Evolutionary conservation across 1,139 yeast species (phyloP), one percentile per base, ranked within the genome.

Genomic region (Nematodospora anomalae): DNA sequence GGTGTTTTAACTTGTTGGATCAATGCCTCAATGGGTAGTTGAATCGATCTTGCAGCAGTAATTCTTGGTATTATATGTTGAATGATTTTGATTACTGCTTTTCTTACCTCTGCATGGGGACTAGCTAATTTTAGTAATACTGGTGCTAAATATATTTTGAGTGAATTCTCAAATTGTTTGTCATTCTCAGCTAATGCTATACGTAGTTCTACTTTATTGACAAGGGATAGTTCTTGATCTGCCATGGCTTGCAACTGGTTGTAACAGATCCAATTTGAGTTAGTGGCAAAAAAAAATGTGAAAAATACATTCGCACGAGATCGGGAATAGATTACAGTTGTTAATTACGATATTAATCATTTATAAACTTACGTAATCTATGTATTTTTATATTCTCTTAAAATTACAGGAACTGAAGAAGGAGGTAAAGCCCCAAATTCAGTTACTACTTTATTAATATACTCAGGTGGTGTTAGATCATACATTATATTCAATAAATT

Each of bases 371-470:
- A 61, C 42, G 71, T 64, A 50, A 71, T 74, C 56, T 64, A 61
- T 42, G 71, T 65, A 50, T 71, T 74, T 62, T 87, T 87, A 62
- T 92, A 92, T 60, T 92, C 98, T 62, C 97, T 79, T 52, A 92
- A 71, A 44, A 92, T 88, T 30, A 92, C 97, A 21, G 98, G 98
- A 42, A 92, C 97, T 2, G 97, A 88, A 6, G 96, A 86, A 30
- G 98, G 96, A 5, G 98, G 98, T 48, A 94, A 72, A 4, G 96
- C 88, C 16, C 99, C 99, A 45, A 90, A 79, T 58, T 92, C 99
- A 2, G 98, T 92, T 35, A 94, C 87, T 41, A 94, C 90, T 67
- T 94, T 92, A 58, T 90, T 89, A 51, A 92, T 88, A 52, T 86
- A 87, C 48, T 83, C 89, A 13, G 96, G 96, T 25, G 97, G 97